A percentile compares a stretch with the other conserved stretches of the same genome.
These are phyloP conservation scores for Opeltia flavorubescens DNA, from an alignment of 495 filamentous ascomycete species.

Conservation along the genomic window DNA sequence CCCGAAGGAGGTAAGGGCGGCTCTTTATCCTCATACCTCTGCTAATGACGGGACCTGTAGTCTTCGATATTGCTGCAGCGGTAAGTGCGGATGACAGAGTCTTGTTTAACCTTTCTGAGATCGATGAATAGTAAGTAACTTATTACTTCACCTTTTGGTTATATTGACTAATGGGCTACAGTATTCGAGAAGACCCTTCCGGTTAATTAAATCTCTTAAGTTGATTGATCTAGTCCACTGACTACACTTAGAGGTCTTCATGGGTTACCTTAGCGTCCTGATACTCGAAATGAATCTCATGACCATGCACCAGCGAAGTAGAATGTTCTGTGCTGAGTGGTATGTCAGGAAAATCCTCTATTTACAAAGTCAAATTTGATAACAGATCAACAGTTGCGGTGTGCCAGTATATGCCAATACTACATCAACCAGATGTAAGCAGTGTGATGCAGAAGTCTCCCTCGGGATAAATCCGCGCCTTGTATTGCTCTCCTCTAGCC, in stretches of 20 bases:
- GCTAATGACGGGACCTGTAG: constrained; percentile 8
- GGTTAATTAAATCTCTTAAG: constrained; percentile 4
- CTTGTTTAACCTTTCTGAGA: constrained; percentile 42
- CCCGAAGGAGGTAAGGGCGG: constrained; percentile 24
- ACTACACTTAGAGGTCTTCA: constrained; percentile 25
- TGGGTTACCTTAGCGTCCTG: constrained; percentile 43
- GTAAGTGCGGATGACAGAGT: constrained; percentile 29
- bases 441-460: constrained; percentile 29
- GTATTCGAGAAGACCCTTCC: constrained; percentile 15
- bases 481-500: background rate
- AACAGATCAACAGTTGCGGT: constrained; percentile 31
- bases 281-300: constrained; percentile 40
- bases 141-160: background rate
- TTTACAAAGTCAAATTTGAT: background rate
- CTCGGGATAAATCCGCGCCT: constrained; percentile 38
- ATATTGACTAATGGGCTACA: background rate
- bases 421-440: constrained; percentile 30
- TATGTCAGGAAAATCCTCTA: constrained; percentile 13
- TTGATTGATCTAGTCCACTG: background rate
- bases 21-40: background rate
- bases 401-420: constrained; percentile 40
- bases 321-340: constrained; percentile 45
- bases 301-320: constrained; percentile 27
- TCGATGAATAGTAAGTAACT: constrained; percentile 38
- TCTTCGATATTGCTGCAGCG: constrained; percentile 37